Base-by-base conservation (phyloP, 257 asterid genomes). In the Coffea eugenioides region DNA sequence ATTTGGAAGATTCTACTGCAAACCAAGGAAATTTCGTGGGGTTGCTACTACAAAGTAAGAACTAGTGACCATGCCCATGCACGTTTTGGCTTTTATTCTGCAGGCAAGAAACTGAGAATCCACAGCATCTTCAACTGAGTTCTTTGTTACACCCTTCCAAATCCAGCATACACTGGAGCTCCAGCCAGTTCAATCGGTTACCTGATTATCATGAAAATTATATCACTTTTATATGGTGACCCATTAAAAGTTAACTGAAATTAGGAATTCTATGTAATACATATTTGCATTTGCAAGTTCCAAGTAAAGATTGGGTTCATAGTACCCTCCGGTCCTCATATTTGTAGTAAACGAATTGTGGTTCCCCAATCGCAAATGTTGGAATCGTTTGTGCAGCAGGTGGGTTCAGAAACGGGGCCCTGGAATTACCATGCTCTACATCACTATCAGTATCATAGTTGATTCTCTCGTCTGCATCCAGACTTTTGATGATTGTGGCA, bases 401-500 rank as follows among this genome's bases (percentile, higher is more conserved):
- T 20, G 79, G 79, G 77, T 69, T 77, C 62, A 87, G 71, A 72
- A 88, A 87, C 62, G 87, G 84, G 70, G 41, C 14, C 54, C 79
- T 69, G 18, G 81, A 75, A 25, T 49, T n/a, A 64, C 25, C 75
- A 69, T 79, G 59, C 20, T 45, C 16, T 75, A 71, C 84, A 6
- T 81, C 89, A 46, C 23, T 52, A 15, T 80, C 73, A 23, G 14
- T 52, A 14, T 36, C 34, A 31, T 77, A 39, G 74, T 31, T 49
- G 59, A 78, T 31, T 20, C 56, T 80, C 21, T 68, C 83, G 3
- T 72, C 79, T 45, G 77, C 64, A 46, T 69, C 84, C 1, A 74
- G 82, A 72, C 88, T 83, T 82, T 85, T 88, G 68, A 90, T 78
- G 15, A 86, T 14, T 15, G 91, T 81, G 31, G 94, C 92, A 71